These are phyloP conservation scores for Eimeria maxima DNA, from an alignment of 169 alveolate genomes.

Conservation along the genomic window DNA sequence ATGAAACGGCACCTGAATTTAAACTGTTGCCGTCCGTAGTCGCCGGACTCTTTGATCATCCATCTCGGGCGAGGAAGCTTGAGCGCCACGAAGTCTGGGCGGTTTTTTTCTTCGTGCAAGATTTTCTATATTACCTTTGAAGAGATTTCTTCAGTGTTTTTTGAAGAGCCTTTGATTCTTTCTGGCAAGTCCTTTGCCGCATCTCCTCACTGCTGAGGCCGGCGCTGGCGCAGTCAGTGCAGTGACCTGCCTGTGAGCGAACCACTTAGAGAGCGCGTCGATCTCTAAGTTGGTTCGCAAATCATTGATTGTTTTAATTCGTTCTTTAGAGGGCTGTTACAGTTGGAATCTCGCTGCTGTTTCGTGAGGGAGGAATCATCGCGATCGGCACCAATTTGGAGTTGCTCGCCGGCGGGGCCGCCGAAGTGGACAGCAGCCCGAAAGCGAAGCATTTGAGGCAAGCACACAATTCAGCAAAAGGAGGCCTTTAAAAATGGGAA, in stretches of 20 bases:
- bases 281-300: neutral
- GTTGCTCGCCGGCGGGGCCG: constrained; percentile 11
- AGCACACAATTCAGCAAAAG: neutral
- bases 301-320: neutral
- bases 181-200: neutral
- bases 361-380: neutral
- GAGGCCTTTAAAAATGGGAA: neutral
- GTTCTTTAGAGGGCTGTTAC: neutral
- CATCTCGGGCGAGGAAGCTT: neutral
- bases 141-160: neutral
- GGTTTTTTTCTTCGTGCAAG: neutral
- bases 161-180: neutral
- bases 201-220: neutral
- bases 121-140: too few species aligned
- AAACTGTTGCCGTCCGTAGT: neutral
- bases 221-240: constrained; percentile 25
- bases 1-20: neutral
- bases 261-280: neutral
- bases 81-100: neutral
- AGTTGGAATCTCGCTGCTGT: neutral
- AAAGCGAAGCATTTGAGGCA: neutral
- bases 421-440: neutral
- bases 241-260: constrained; percentile 11
- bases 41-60: neutral
- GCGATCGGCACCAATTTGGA: neutral